A percentile compares a stretch with the other conserved stretches of the same genome.
phyloP scores from a whole-genome alignment of 108 stramenopile species.

The Aurantiochytrium sp. region DNA sequence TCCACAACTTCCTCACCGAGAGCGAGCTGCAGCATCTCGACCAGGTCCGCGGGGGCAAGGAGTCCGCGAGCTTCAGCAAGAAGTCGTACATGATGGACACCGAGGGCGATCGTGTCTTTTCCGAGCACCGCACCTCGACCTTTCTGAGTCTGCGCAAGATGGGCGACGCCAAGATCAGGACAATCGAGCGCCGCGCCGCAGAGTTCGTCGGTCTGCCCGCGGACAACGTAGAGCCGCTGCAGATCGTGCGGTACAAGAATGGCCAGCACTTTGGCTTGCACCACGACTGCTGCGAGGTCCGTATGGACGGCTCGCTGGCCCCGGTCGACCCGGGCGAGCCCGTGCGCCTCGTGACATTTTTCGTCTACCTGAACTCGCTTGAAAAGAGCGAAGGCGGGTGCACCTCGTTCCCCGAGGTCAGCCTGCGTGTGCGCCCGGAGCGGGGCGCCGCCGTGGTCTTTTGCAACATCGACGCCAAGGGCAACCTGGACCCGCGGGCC shows the following conservation, averaged over 20 bases:
- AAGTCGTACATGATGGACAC: conserved; percentile 49
- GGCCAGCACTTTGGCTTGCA: conserved; percentile 67
- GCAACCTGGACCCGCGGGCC: not conserved
- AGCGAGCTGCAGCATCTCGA: conserved; percentile 58
- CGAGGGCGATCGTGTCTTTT: not conserved
- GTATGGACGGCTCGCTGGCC: conserved; percentile 51
- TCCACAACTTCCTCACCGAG: conserved; percentile 61
- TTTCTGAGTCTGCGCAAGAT: conserved; percentile 59
- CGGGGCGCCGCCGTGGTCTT: not conserved
- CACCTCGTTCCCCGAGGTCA: not conserved
- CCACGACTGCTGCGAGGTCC: conserved; percentile 63
- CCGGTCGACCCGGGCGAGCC: conserved; percentile 42
- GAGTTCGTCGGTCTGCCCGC: conserved; percentile 47
- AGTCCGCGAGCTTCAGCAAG: conserved; percentile 33
- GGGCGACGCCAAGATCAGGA: conserved; percentile 51
- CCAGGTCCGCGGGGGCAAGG: conserved; percentile 18
- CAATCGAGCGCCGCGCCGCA: conserved; percentile 60
- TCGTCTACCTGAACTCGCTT: conserved; percentile 59
- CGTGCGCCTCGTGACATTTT: conserved; percentile 61
- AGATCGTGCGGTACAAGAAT: conserved; percentile 62
- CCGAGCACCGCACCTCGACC: conserved; percentile 56
- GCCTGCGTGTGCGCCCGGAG: not conserved
- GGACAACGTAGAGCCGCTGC: conserved; percentile 54
- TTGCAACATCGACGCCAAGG: not conserved
- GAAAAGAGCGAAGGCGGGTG: not conserved